Evolutionary conservation across 1,139 yeast genomes (phyloP).

Genomic region (Diutina rugosa): DNA sequence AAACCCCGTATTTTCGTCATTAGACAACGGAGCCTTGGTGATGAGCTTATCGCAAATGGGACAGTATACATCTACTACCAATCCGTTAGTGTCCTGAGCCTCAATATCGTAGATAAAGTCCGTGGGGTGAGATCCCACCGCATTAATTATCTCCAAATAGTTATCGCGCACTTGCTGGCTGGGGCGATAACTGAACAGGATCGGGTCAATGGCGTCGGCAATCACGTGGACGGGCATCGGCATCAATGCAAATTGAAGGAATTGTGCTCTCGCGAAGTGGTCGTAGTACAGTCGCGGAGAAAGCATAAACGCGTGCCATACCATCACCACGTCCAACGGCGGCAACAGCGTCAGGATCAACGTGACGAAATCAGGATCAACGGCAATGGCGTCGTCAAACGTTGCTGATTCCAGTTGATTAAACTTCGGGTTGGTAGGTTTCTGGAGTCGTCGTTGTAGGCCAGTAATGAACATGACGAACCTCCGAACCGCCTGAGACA

Average conservation of each 20-base stretch:
- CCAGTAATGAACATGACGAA: conserved; percentile 16
- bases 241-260: conserved; percentile 10
- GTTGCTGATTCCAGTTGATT: background rate
- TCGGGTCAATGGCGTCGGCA: conserved; percentile 11
- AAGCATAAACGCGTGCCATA: conserved; percentile 25
- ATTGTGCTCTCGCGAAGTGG: conserved; percentile 13
- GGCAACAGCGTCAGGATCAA: conserved; percentile 10
- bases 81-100: background rate
- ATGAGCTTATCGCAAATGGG: conserved; percentile 10
- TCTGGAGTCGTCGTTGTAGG: conserved; percentile 4
- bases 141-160: background rate
- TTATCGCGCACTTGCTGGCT: background rate
- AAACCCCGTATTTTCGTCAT: conserved; percentile 11
- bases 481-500: conserved; percentile 17
- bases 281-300: conserved; percentile 18
- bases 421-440: background rate
- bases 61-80: conserved; percentile 7
- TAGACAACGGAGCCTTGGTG: conserved; percentile 9
- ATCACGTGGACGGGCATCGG: conserved; percentile 16
- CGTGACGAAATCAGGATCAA: background rate
- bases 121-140: background rate
- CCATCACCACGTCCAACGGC: conserved; percentile 25
- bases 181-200: conserved; percentile 11
- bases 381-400: background rate
- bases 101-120: background rate